A percentile compares a stretch with the other conserved stretches of the same genome.
Conservation (phyloP, 139 green algal genomes). For the Diplosphaera chodatii region DNA sequence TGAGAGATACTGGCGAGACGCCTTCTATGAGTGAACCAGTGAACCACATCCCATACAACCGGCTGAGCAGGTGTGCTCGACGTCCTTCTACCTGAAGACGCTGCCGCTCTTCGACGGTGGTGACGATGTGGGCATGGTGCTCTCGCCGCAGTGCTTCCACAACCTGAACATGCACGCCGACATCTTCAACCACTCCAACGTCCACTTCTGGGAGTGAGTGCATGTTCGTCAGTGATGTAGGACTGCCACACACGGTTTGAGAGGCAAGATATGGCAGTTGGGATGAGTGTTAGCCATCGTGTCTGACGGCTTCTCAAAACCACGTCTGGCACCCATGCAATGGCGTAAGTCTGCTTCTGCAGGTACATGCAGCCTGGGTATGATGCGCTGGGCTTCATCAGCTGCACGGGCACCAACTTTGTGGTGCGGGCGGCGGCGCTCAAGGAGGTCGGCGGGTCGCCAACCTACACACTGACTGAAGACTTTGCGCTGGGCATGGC, state of each 20-base stretch:
- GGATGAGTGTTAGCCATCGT: no score
- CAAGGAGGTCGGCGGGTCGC: conserved; percentile 41
- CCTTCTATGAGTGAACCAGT: no score
- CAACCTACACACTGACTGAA: conserved; percentile 49
- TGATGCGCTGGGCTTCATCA: conserved; percentile 29
- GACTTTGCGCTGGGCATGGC: conserved; percentile 48
- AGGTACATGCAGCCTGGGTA: conserved; percentile 12
- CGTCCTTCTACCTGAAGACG: conserved; percentile 50
- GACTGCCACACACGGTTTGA: no score
- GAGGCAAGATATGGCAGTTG: no score
- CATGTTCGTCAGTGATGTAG: not conserved
- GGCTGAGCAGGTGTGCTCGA: conserved; percentile 14
- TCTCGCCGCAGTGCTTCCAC: conserved; percentile 44
- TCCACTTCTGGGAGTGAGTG: conserved; percentile 50
- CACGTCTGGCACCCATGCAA: not conserved
- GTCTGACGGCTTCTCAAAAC: no score
- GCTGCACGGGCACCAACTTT: conserved; percentile 34
- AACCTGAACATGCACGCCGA: conserved; percentile 47
- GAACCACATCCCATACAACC: no score
- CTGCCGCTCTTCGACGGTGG: conserved; percentile 23
- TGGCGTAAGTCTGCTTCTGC: not conserved
- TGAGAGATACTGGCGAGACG: no score
- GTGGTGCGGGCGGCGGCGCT: conserved; percentile 26
- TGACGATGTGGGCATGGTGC: conserved; percentile 28
- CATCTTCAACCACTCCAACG: conserved; percentile 71